A percentile compares a stretch with the other conserved stretches of the same genome.
Evolutionary conservation across 2,329 filamentous ascomycete species (phyloP).

Genomic region (Neonectria hederae): DNA sequence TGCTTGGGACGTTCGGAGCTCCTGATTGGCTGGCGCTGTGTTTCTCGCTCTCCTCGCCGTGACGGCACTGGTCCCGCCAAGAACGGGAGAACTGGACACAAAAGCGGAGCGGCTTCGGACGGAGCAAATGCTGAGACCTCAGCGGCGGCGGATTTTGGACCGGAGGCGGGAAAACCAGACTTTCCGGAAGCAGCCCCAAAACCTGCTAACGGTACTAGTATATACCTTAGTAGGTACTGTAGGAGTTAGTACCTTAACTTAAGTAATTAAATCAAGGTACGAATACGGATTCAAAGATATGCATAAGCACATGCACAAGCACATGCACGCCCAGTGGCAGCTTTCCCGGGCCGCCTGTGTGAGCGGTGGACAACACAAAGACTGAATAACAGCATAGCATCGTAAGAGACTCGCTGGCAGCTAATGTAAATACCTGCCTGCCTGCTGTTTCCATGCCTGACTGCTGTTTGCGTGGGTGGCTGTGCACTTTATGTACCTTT

Average conservation of each 20-base stretch:
- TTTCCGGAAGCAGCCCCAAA: conserved; percentile 8
- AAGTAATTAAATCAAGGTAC: background rate
- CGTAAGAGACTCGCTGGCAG: background rate
- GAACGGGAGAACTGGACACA: background rate
- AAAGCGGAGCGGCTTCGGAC: conserved; percentile 7
- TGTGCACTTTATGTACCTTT: background rate
- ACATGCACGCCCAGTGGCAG: conserved; percentile 1
- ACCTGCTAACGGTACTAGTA: background rate
- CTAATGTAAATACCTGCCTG: background rate
- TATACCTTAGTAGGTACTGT: no score
- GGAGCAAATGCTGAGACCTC: background rate
- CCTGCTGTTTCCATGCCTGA: no score
- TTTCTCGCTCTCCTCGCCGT: conserved; percentile 3
- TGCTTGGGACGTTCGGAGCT: background rate
- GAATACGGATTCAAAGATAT: background rate
- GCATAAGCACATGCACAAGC: background rate
- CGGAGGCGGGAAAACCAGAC: conserved; percentile 20
- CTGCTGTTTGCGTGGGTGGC: background rate
- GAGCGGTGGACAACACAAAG: background rate
- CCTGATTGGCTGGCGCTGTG: background rate
- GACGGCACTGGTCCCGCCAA: conserved; percentile 7
- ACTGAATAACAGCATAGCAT: background rate
- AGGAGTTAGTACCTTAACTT: background rate
- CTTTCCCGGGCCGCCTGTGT: background rate
- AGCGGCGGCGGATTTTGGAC: background rate